Evolutionary conservation across 2,329 filamentous ascomycete species (phyloP).

Genomic region (Verticillium dahliae): DNA sequence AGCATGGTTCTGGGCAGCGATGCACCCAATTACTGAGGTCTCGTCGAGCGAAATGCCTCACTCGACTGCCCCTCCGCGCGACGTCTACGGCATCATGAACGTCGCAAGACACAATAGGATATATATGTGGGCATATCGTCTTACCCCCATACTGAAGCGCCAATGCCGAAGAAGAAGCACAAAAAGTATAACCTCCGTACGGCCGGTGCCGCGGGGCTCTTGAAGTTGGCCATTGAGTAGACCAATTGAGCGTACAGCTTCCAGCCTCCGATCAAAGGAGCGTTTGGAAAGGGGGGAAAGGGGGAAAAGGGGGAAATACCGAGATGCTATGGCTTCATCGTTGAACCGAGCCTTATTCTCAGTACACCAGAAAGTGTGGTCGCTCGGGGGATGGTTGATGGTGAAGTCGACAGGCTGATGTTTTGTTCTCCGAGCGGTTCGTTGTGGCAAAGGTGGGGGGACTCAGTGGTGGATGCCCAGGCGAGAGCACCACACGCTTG

Average conservation of each 20-base stretch:
- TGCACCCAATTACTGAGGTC: too few species aligned
- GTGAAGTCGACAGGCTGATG: background rate
- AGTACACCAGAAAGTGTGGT: too few species aligned
- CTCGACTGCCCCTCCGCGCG: background rate
- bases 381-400: too few species aligned
- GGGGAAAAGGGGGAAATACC: too few species aligned
- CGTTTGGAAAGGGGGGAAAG: background rate
- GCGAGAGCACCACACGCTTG: background rate
- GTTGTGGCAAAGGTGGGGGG: background rate
- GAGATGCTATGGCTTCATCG: too few species aligned
- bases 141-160: conserved; percentile 50
- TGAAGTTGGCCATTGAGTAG: conserved; percentile 15
- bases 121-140: conserved; percentile 8
- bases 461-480: background rate
- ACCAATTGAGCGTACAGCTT: background rate
- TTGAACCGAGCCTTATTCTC: too few species aligned
- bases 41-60: background rate
- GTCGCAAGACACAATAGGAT: background rate
- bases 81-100: background rate
- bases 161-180: conserved; percentile 47
- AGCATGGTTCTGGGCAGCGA: background rate
- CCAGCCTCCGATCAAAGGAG: too few species aligned
- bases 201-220: conserved; percentile 14
- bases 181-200: conserved; percentile 35
- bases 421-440: background rate